Conservation (phyloP, 2,329 filamentous ascomycete species). For the Fusarium siculi region DNA sequence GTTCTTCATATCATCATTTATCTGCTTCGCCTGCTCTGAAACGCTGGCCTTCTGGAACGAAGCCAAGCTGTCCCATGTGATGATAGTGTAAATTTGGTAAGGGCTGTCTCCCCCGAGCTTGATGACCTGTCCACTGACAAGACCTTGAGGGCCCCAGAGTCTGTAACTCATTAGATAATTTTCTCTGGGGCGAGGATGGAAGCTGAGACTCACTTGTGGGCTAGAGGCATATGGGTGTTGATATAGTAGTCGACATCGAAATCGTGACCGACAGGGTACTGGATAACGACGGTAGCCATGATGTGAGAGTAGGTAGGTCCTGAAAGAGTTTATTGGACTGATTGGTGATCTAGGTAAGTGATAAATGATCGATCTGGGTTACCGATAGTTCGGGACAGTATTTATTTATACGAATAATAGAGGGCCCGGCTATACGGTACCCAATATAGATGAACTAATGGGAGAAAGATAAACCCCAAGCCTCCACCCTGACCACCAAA, state of each 20-base stretch:
- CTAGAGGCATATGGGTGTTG: conserved; percentile 10
- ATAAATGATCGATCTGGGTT: not conserved
- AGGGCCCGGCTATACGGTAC: not conserved
- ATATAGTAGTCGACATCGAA: conserved; percentile 20
- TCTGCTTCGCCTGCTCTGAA: conserved; percentile 1
- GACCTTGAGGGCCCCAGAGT: not conserved
- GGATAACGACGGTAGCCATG: conserved; percentile 13
- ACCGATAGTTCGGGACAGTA: not conserved
- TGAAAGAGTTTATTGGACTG: not conserved
- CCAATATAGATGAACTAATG: not conserved
- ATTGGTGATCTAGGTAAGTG: not conserved
- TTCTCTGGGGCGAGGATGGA: accelerated
- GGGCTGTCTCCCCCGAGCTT: conserved; percentile 12
- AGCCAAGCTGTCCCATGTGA: conserved; percentile 12
- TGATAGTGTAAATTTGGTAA: conserved; percentile 1
- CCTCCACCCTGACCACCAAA: not conserved
- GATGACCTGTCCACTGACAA: conserved; percentile 1
- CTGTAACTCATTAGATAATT: not conserved
- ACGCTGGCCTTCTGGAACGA: conserved; percentile 12
- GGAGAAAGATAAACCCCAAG: not conserved
- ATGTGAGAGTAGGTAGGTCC: not conserved
- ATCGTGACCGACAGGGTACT: conserved; percentile 19
- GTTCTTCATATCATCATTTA: conserved; percentile 10
- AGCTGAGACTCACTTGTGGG: not conserved
- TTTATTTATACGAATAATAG: not conserved